Evolutionary conservation across 352 stramenopile genomes (phyloP).

Genomic region (Pythium chondricola): DNA sequence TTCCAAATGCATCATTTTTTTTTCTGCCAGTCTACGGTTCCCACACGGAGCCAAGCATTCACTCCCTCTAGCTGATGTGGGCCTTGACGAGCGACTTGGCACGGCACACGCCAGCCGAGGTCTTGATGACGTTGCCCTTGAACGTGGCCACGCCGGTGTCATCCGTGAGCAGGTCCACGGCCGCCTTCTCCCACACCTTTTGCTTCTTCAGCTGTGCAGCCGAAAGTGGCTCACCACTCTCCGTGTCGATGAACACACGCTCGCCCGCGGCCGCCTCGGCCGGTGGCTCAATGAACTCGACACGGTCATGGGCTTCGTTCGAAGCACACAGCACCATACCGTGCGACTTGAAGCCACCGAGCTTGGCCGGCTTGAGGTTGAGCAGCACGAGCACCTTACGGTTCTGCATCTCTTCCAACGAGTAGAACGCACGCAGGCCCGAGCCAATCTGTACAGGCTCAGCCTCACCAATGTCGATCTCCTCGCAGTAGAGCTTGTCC

Average conservation of each 20-base stretch:
- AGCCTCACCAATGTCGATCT: conserved; percentile 97
- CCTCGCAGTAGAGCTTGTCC: conserved; percentile 97
- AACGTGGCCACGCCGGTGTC: conserved; percentile 65
- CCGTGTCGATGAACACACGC: conserved; percentile 82
- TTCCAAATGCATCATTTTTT: too few relatives aligned
- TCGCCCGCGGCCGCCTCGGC: conserved; percentile 90
- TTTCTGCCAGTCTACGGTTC: too few relatives aligned
- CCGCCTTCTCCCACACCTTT: conserved; percentile 80
- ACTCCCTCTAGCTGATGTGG: conserved; percentile 76
- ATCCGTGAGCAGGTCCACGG: conserved; percentile 62
- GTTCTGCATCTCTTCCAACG: conserved; percentile 92
- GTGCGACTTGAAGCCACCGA: conserved; percentile 95
- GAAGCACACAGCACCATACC: conserved; percentile 97
- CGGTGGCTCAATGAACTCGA: conserved; percentile 94
- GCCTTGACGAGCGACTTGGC: conserved; percentile 56
- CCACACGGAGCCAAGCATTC: too few relatives aligned
- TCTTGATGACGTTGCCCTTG: conserved; percentile 72
- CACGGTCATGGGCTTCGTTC: conserved; percentile 81
- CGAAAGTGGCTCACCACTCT: conserved; percentile 65
- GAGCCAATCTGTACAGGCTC: conserved; percentile 93
- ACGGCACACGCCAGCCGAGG: conserved; percentile 50
- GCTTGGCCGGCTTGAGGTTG: conserved; percentile 97
- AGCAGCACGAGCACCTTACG: conserved; percentile 94
- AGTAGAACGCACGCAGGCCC: conserved; percentile 94
- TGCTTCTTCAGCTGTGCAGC: conserved; percentile 85